phyloP scores from a whole-genome alignment of 495 filamentous ascomycete species.

The Xeromyces bisporus region DNA sequence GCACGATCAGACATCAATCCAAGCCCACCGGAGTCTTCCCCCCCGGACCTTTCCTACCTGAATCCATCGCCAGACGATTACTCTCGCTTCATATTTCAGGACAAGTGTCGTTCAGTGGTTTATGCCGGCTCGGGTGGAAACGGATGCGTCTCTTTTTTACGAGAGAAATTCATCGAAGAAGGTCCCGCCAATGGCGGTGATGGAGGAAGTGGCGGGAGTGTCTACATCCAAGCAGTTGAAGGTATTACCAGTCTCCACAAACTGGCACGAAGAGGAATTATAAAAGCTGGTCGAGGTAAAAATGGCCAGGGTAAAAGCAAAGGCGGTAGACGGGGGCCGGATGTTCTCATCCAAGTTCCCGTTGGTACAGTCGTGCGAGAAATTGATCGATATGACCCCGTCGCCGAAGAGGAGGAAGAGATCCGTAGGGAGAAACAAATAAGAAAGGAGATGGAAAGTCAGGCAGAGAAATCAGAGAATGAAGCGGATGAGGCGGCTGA shows the following conservation, averaged over 20 bases:
- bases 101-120: conserved; percentile 61
- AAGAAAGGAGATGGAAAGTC: no score
- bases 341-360: conserved; percentile 76
- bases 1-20: conserved; percentile 3
- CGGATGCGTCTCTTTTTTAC: conserved; percentile 83
- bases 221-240: conserved; percentile 87
- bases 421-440: conserved; percentile 12
- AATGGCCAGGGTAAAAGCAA: conserved; percentile 72
- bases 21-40: conserved; percentile 4
- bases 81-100: conserved; percentile 62
- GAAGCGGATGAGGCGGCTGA: conserved; percentile 12
- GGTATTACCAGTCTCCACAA: conserved; percentile 89
- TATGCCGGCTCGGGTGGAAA: conserved; percentile 68
- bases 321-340: conserved; percentile 67
- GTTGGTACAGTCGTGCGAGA: conserved; percentile 85
- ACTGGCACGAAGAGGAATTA: conserved; percentile 54
- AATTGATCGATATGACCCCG: conserved; percentile 57
- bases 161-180: conserved; percentile 70
- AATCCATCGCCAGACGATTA: conserved; percentile 73
- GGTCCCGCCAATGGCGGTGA: conserved; percentile 97
- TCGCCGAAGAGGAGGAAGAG: conserved; percentile 40
- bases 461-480: conserved; percentile 7
- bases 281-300: conserved; percentile 65
- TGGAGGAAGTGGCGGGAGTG: conserved; percentile 74
- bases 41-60: conserved; percentile 38